Evolutionary conservation across 2,329 filamentous ascomycete species (phyloP).

Genomic region (Penicillium capsulatum): DNA sequence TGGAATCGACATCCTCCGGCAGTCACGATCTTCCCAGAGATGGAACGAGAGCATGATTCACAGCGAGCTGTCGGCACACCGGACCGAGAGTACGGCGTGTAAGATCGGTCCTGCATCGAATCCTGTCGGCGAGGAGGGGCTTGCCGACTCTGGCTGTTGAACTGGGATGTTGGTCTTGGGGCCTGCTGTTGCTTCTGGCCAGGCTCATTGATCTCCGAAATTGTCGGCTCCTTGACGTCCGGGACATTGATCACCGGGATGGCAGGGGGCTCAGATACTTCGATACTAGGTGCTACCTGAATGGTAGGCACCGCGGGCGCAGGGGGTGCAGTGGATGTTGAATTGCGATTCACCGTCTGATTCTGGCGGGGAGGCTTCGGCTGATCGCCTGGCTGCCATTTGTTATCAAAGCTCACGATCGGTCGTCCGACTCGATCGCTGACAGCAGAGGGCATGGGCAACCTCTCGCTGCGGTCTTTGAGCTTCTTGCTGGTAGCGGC

Average conservation of each 20-base stretch:
- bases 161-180: slow-evolving; percentile 16
- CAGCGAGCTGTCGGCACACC: slow-evolving; percentile 65
- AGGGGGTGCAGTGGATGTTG: slow-evolving; percentile 29
- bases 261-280: slow-evolving; percentile 40
- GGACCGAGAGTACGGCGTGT: slow-evolving; percentile 45
- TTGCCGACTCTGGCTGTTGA: slow-evolving; percentile 18
- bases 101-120: slow-evolving; percentile 35
- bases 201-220: slow-evolving; percentile 32
- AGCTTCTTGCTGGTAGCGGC: slow-evolving; percentile 85
- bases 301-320: slow-evolving; percentile 47
- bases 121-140: slow-evolving; percentile 34
- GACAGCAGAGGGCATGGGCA: slow-evolving; percentile 85
- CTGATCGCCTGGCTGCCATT: slow-evolving; percentile 63
- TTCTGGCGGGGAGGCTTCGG: slow-evolving; percentile 21
- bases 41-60: slow-evolving; percentile 76
- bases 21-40: slow-evolving; percentile 85
- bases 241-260: slow-evolving; percentile 51
- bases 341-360: slow-evolving; percentile 13
- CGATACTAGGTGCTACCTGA: slow-evolving; percentile 38
- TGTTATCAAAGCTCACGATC: slow-evolving; percentile 92
- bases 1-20: slow-evolving; percentile 82
- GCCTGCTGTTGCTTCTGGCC: slow-evolving; percentile 11
- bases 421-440: slow-evolving; percentile 86
- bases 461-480: slow-evolving; percentile 77
- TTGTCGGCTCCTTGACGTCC: slow-evolving; percentile 41